phyloP scores from a whole-genome alignment of 345 rosid genomes.

The Eucalyptus viminalis region DNA sequence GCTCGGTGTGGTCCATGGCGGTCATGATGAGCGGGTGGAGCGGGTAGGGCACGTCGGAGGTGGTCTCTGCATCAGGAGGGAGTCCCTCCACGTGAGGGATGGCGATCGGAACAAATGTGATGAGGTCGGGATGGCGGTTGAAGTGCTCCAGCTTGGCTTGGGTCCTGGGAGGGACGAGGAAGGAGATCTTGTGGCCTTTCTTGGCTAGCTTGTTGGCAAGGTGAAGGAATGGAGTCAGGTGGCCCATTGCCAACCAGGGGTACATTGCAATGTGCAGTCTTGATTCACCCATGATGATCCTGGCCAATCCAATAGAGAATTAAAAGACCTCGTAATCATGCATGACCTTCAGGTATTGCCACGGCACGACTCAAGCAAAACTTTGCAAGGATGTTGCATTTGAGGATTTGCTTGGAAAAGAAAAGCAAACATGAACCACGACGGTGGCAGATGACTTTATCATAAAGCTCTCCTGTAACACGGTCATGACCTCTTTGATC shows the following conservation, averaged over 20 bases:
- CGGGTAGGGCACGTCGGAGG: slow-evolving; percentile 5
- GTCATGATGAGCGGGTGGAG: slow-evolving; percentile 5
- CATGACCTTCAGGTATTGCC: not conserved
- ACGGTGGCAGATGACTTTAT: not conserved
- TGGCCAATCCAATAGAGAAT: not conserved
- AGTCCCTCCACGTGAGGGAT: slow-evolving; percentile 32
- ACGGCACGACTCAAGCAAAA: not conserved
- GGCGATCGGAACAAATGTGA: slow-evolving; percentile 14
- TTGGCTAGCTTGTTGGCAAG: slow-evolving; percentile 47
- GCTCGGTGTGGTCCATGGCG: slow-evolving; percentile 14
- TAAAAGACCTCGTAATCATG: not conserved
- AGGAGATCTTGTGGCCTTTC: slow-evolving; percentile 31
- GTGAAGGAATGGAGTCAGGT: slow-evolving; percentile 41
- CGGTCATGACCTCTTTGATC: not conserved
- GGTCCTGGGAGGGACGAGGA: slow-evolving; percentile 32
- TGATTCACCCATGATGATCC: not conserved
- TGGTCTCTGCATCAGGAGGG: slow-evolving; percentile 13
- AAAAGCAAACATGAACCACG: not conserved
- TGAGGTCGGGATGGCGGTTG: slow-evolving; percentile 20
- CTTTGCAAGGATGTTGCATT: not conserved
- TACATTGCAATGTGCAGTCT: slow-evolving; percentile 31
- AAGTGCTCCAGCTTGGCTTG: slow-evolving; percentile 8
- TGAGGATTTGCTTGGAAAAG: not conserved
- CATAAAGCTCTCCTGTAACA: not conserved
- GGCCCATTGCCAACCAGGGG: slow-evolving; percentile 57